Evolutionary conservation across 148 eudicot genomes (phyloP).

Genomic region (Camellia granthamiana): DNA sequence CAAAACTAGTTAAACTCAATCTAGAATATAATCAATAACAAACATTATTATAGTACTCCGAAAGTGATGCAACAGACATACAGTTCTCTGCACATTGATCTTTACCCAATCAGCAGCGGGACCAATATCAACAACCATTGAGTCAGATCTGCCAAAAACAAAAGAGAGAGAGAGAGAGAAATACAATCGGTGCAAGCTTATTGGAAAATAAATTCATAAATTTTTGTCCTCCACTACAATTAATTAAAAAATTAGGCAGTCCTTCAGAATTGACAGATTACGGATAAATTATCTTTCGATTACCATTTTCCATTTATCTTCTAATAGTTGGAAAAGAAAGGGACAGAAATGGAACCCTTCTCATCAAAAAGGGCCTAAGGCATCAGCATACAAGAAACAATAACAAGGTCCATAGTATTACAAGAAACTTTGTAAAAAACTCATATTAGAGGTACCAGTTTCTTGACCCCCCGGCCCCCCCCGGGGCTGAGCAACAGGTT

Average conservation of each 20-base stretch:
- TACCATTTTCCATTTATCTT: not conserved
- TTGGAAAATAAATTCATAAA: not conserved
- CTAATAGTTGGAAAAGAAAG: not conserved
- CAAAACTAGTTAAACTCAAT: conserved; percentile 9
- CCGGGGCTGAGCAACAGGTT: not conserved
- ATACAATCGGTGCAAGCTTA: not conserved
- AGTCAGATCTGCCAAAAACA: conserved; percentile 41
- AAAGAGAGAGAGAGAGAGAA: not conserved
- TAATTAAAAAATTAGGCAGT: not conserved
- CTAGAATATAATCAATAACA: not conserved
- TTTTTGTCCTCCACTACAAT: conserved; percentile 1
- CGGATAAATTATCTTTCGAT: not conserved
- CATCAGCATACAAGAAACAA: not conserved
- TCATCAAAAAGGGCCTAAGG: conserved; percentile 10
- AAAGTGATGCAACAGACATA: conserved; percentile 29
- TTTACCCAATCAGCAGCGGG: conserved; percentile 93
- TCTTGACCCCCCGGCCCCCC: too few relatives aligned
- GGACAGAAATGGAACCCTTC: not conserved
- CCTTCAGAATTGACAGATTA: not conserved
- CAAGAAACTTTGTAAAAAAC: not conserved
- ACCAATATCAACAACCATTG: conserved; percentile 70
- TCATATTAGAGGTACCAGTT: not conserved
- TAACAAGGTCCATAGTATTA: not conserved
- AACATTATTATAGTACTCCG: not conserved
- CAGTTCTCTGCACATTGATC: conserved; percentile 82